Evolutionary conservation across 352 stramenopile genomes (phyloP), one percentile per base, ranked within the genome.

Genomic region (Phytophthora brassicae): DNA sequence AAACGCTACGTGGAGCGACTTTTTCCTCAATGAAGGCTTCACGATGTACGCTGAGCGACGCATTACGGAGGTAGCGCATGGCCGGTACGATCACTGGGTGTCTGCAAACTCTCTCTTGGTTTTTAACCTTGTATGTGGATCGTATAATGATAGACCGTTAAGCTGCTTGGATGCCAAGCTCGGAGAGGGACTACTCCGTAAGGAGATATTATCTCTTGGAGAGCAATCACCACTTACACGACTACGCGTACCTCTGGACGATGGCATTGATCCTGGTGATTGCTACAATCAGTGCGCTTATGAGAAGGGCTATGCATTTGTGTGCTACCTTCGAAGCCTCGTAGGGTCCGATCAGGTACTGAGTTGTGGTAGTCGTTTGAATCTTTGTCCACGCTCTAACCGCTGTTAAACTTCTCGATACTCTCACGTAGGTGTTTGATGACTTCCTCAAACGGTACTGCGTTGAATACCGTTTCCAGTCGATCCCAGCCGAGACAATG

Each of bases 21-120:
- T 95, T 54, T 95, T 92, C 62, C 59, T 95, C 20, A 95, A 95
- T 64, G 86, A 95, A 78, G 86, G 86, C n/a, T 93, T 92, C 61
- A 92, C 84, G 8, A 93, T 93, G 82, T 95, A 92, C 53, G 83
- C 84, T 11, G 83, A 94, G 60, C 75, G 85, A 6, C 78, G 81
- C 24, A 87, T 94, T 60, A 81, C 66, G 0, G 85, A 85, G 31
- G 68, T 80, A 33, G 79, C 72, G n/a, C 74, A 90, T 35, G 85
- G 85, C 51, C 72, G 81, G 81, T 91, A 64, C 47, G 39, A 17
- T 16, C 7, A 5, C 42, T 57, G 28, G 16, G 12, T 60, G 28
- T 38, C 20, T 19, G 6, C 8, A 31, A 31, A 35, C 8, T 44
- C 6, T 23, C 8, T 44, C 6, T 23, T 49, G 9, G 14, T 22